Percentiles rank a stretch among this genome's conserved stretches.
These are phyloP conservation scores for Penicillium bialowiezense DNA, from an alignment of 495 filamentous ascomycete genomes.

Conservation along the genomic window DNA sequence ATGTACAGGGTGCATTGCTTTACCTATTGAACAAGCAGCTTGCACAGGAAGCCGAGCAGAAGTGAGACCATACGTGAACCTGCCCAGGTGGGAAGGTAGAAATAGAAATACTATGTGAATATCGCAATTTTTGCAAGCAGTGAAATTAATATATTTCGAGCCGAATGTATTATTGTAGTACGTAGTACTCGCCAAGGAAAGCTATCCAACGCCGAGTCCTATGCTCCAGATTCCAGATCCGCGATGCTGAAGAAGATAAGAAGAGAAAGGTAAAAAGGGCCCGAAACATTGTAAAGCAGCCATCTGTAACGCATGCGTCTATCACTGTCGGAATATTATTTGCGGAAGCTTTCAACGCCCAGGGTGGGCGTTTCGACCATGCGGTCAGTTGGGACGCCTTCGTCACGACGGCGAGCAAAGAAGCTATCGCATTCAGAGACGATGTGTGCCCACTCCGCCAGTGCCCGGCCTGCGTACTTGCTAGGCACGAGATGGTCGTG, in stretches of 20 bases:
- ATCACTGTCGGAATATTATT: constrained; percentile 25
- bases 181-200: background rate
- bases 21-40: constrained; percentile 25
- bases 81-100: no score
- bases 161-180: background rate
- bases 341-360: constrained; percentile 80
- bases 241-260: constrained; percentile 19
- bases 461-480: constrained; percentile 80
- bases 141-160: background rate
- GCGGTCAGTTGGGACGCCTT: constrained; percentile 73
- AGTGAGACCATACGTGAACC: no score
- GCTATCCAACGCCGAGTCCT: constrained; percentile 22
- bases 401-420: constrained; percentile 78
- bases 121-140: no score
- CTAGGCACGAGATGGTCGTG: constrained; percentile 40
- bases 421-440: constrained; percentile 90
- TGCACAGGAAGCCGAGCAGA: constrained; percentile 15
- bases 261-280: constrained; percentile 7
- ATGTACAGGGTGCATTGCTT: constrained; percentile 34
- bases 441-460: constrained; percentile 87
- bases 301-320: constrained; percentile 10
- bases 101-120: no score
- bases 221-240: constrained; percentile 26
- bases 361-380: constrained; percentile 86
- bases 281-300: constrained; percentile 7